Evolutionary conservation across 257 asterid species (phyloP).

Genomic region (Cynanchum wilfordii): DNA sequence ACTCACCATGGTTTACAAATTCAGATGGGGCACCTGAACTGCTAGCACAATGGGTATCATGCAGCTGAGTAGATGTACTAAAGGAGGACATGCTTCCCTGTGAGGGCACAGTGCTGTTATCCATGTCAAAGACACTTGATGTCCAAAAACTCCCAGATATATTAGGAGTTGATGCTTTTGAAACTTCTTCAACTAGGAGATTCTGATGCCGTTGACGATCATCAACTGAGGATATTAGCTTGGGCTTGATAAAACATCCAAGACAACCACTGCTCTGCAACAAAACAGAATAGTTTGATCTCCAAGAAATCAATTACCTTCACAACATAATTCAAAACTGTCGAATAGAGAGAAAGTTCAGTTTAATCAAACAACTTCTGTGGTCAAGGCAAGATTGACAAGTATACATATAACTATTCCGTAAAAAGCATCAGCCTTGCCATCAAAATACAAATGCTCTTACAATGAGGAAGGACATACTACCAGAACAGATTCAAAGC

Average conservation of each 20-base stretch:
- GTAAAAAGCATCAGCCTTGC: neutral
- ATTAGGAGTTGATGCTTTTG: constrained; percentile 31
- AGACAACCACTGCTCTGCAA: constrained; percentile 95
- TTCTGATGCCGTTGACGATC: constrained; percentile 37
- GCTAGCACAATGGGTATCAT: constrained; percentile 45
- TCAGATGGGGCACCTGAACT: constrained; percentile 51
- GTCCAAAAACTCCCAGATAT: constrained; percentile 64
- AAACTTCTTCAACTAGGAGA: constrained; percentile 18
- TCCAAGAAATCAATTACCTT: constrained; percentile 36
- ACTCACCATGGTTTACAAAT: constrained; percentile 69
- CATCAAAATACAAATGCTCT: neutral
- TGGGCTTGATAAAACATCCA: constrained; percentile 54
- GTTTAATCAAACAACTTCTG: neutral
- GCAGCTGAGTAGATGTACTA: constrained; percentile 45
- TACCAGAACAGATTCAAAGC: neutral
- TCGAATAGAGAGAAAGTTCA: neutral
- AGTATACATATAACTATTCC: neutral
- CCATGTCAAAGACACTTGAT: constrained; percentile 57
- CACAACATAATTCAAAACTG: neutral
- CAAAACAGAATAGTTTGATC: constrained; percentile 29
- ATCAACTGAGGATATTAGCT: constrained; percentile 38
- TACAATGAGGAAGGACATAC: neutral
- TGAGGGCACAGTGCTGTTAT: constrained; percentile 46
- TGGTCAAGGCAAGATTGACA: neutral
- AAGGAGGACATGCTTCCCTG: constrained; percentile 59